Conservation (phyloP, 1,284 basidiomycete species). For the Cyathus olla region DNA sequence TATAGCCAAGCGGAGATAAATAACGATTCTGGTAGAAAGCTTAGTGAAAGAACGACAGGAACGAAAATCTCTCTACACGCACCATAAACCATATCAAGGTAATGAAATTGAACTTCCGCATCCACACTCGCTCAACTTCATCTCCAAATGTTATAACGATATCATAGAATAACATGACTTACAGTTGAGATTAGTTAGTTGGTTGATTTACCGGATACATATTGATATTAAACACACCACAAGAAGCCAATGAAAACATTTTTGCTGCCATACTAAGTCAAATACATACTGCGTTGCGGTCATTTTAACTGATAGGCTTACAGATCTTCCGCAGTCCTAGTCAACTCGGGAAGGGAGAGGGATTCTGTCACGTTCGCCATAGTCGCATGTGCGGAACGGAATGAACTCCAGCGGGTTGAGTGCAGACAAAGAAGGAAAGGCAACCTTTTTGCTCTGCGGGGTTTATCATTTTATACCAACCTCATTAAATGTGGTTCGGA, state of each 20-base stretch:
- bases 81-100: conserved; percentile 43
- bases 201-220: no score
- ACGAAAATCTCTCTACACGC: conserved; percentile 5
- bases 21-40: conserved; percentile 40
- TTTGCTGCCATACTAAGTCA: conserved; percentile 23
- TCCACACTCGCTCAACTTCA: conserved; percentile 45
- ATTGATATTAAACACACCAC: conserved; percentile 27
- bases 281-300: not conserved
- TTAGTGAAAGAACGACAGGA: not conserved
- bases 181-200: no score
- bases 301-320: not conserved
- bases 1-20: conserved; percentile 42
- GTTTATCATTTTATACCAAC: no score
- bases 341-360: not conserved
- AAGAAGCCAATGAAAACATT: conserved; percentile 40
- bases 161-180: conserved; percentile 49
- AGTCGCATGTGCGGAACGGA: no score
- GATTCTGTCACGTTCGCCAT: no score
- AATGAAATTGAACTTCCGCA: conserved; percentile 30
- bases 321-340: conserved; percentile 2
- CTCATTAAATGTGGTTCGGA: no score
- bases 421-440: no score
- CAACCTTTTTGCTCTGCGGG: not conserved
- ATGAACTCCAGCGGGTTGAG: no score
- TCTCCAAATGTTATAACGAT: conserved; percentile 41